A percentile compares a stretch with the other conserved stretches of the same genome.
These are phyloP conservation scores for Candida piceae DNA, from an alignment of 805 yeast species.

Conservation along the genomic window DNA sequence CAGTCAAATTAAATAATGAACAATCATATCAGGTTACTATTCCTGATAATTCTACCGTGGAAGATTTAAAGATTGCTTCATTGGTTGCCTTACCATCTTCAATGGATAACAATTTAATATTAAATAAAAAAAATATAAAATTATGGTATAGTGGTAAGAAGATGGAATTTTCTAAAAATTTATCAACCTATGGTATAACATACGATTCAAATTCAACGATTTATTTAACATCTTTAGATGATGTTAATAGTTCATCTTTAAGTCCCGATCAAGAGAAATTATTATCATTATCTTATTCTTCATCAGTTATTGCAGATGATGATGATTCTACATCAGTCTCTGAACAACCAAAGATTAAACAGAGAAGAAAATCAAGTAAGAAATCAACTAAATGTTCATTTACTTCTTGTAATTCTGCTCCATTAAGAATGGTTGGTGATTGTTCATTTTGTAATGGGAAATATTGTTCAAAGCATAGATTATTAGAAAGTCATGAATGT, in stretches of 20 bases:
- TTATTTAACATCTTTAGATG: constrained; percentile 25
- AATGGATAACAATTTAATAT: constrained; percentile 8
- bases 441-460: constrained; percentile 81
- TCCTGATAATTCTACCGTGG: constrained; percentile 48
- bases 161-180: constrained; percentile 23
- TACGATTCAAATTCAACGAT: constrained; percentile 24
- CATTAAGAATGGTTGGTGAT: constrained; percentile 69
- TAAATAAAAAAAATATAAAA: constrained; percentile 14
- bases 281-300: constrained; percentile 2
- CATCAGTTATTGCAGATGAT: constrained; percentile 18
- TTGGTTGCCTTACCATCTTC: constrained; percentile 33
- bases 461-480: constrained; percentile 81
- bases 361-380: constrained; percentile 28
- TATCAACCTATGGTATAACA: constrained; percentile 26
- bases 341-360: constrained; percentile 19
- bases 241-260: constrained; percentile 1
- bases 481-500: constrained; percentile 81
- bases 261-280: not conserved
- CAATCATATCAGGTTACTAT: constrained; percentile 39
- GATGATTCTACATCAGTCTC: constrained; percentile 8
- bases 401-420: constrained; percentile 55
- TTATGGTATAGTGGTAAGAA: constrained; percentile 31
- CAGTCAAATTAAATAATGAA: constrained; percentile 34
- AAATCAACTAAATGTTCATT: constrained; percentile 49
- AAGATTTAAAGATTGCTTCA: constrained; percentile 43